Conservation (phyloP, 768 basidiomycete genomes). For the Termitomyces sp. region DNA sequence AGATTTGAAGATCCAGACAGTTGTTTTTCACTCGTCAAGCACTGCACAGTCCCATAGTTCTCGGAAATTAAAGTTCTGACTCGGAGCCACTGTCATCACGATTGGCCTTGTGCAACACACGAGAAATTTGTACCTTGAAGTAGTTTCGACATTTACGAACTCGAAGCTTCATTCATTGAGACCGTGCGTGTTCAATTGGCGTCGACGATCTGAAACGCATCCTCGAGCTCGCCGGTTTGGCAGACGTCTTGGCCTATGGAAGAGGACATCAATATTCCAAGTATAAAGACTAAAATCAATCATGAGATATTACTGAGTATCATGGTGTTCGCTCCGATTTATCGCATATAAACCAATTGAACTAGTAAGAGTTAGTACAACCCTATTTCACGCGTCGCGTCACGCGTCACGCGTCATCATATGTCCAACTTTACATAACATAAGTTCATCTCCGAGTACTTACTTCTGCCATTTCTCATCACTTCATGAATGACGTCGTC, state of each 20-base stretch:
- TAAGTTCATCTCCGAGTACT: no score
- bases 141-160: neutral
- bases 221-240: no score
- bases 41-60: neutral
- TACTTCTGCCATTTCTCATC: neutral
- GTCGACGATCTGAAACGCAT: constrained; percentile 8
- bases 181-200: no score
- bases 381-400: no score
- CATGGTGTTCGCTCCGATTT: no score
- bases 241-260: neutral
- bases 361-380: no score
- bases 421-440: no score
- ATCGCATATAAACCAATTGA: no score
- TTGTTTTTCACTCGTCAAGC: neutral
- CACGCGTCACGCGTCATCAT: no score
- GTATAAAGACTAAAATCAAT: neutral
- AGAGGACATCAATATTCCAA: neutral
- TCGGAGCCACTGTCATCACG: constrained; percentile 9
- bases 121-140: constrained; percentile 9
- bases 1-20: neutral
- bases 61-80: constrained; percentile 14
- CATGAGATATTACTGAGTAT: no score
- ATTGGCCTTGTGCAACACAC: constrained; percentile 13
- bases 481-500: neutral
- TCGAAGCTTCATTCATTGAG: no score